Base-by-base conservation (phyloP, 2,329 filamentous ascomycete species). In the Aspergillus jensenii region DNA sequence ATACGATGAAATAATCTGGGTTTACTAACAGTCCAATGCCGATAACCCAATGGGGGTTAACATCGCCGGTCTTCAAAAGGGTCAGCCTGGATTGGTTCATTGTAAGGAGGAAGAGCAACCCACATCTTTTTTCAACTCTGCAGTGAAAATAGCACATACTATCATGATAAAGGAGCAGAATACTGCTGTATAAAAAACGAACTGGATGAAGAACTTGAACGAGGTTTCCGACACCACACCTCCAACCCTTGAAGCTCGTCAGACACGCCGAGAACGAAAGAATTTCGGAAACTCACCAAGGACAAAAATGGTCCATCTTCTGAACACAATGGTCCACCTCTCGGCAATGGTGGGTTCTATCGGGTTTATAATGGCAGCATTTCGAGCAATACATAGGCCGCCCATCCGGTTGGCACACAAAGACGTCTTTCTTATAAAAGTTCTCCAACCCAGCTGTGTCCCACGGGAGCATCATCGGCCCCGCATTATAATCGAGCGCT, bases 261-360 rank as follows among this genome's bases (percentile, higher is more conserved):
- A 67, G 27, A 31, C 31, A 55, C 8, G 37, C 19, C 31, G 15
- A 17, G 35, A 37, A 37, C 15, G 7, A 47, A 6, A 25, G 6
- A 3, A 6, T 17, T 17, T 35, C 17, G 3, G 31, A 25, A 21
- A 52, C 62, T 68, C 72, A 82, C 86, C 87, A 98, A 0, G 93
- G 95, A 69, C 95, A 99, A 68, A 93, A 95, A 70, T 98, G 93
- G 62, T 98, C 93, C 89, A 97, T 95, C 68, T 95, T 95, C 41
- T 84, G 79, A 21, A 96, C 89, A 69, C 93, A 98, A 44, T 91
- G 83, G 50, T 86, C 86, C 12, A 95, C 79, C 70, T 96, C 90
- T 52, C 87, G 87, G 68, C 90, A 96, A 74, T 98, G 93, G 71
- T 96, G 92, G 2, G 89, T 84, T 3, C 93, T 84, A 68, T 97